A percentile compares a stretch with the other conserved stretches of the same genome.
These are phyloP conservation scores for Paralagenidium karlingii DNA, from an alignment of 352 stramenopile species.

Conservation along the genomic window DNA sequence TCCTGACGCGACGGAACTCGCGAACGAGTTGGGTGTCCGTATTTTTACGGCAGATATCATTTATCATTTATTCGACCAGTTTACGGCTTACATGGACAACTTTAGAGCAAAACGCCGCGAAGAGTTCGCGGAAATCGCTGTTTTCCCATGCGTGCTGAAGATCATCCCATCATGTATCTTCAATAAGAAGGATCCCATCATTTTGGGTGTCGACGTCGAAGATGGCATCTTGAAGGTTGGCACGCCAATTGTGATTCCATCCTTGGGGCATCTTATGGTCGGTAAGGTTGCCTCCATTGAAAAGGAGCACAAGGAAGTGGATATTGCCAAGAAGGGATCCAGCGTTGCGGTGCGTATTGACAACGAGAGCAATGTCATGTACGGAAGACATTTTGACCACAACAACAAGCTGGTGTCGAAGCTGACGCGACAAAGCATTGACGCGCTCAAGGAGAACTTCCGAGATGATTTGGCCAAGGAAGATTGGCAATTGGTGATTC, in stretches of 20 bases:
- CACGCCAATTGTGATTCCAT: conserved; percentile 89
- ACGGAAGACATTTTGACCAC: conserved; percentile 96
- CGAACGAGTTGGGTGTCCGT: conserved; percentile 88
- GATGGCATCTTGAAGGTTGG: conserved; percentile 97
- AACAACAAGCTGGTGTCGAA: conserved; percentile 80
- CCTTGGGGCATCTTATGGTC: conserved; percentile 70
- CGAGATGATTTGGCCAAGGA: conserved; percentile 96
- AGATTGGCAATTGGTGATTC: conserved; percentile 97
- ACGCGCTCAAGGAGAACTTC: conserved; percentile 98
- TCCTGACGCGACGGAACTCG: conserved; percentile 84
- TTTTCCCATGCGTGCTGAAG: conserved; percentile 93
- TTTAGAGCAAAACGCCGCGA: conserved; percentile 85
- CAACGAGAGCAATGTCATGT: conserved; percentile 92
- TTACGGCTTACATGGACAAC: conserved; percentile 95
- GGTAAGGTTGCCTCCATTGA: conserved; percentile 96
- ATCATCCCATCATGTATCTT: conserved; percentile 98
- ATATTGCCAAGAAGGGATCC: conserved; percentile 89
- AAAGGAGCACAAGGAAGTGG: conserved; percentile 91
- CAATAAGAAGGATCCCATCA: conserved; percentile 99
- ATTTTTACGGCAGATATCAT: conserved; percentile 99
- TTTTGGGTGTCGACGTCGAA: conserved; percentile 95
- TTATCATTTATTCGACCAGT: conserved; percentile 99
- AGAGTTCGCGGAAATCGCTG: conserved; percentile 86
- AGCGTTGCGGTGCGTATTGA: conserved; percentile 96
- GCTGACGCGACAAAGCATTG: conserved; percentile 90